Evolutionary conservation across 805 yeast genomes (phyloP).

Genomic region (Metschnikowia cerradonensis): DNA sequence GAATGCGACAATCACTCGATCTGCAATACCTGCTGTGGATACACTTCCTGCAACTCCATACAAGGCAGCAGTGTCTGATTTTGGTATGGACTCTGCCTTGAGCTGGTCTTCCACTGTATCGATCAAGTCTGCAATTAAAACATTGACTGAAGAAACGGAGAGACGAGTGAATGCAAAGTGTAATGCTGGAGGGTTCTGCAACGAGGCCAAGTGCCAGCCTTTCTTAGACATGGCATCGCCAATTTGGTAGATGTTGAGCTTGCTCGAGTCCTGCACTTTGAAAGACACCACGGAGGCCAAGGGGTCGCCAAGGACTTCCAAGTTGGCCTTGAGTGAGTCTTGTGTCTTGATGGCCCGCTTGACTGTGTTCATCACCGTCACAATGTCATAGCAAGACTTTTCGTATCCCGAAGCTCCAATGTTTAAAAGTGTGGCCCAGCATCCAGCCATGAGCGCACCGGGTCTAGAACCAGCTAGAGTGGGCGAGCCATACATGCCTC

Average conservation of each 20-base stretch:
- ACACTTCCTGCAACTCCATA: constrained; percentile 96
- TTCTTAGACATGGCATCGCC: constrained; percentile 63
- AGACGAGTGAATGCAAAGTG: constrained; percentile 85
- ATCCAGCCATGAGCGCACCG: constrained; percentile 95
- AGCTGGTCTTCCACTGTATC: constrained; percentile 39
- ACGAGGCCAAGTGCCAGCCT: constrained; percentile 87
- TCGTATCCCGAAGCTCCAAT: constrained; percentile 84
- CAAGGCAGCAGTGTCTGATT: constrained; percentile 74
- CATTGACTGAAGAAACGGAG: constrained; percentile 58
- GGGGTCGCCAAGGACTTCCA: constrained; percentile 83
- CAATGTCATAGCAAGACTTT: constrained; percentile 61
- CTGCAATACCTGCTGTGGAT: constrained; percentile 79
- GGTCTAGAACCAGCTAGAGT: constrained; percentile 96
- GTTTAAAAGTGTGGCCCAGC: constrained; percentile 89
- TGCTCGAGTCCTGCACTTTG: constrained; percentile 38
- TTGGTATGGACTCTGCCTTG: constrained; percentile 21
- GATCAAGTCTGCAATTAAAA: constrained; percentile 51
- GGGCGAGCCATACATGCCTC: constrained; percentile 95
- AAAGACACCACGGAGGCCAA: constrained; percentile 78
- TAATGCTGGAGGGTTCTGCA: constrained; percentile 87
- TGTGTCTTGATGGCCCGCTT: constrained; percentile 43
- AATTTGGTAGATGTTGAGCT: constrained; percentile 66
- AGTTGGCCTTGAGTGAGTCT: constrained; percentile 45
- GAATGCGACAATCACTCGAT: constrained; percentile 71
- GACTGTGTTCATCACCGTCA: constrained; percentile 57